Base-by-base conservation (phyloP, 306 rosid species). In the Calophaca sinica region DNA sequence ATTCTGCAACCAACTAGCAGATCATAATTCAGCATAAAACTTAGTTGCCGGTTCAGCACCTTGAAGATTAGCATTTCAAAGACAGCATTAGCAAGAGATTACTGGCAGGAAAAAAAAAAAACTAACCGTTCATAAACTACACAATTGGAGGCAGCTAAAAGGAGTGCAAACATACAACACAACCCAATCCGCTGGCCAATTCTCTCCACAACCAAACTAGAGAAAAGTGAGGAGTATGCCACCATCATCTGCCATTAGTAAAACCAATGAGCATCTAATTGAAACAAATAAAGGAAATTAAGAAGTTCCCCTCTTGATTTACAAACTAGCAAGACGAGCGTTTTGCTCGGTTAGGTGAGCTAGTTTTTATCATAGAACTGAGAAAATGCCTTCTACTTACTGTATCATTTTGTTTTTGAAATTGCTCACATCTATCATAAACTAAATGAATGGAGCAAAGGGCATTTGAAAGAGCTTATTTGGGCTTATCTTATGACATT, bases 171-270 rank as follows among this genome's bases (percentile, higher is more conserved):
- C 75, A 83, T 69, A 73, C 83, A 81, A 42, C 83, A 81, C 14
- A 86, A 31, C 13, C 93, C 91, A 32, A 80, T 83, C 73, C 76
- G 77, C 61, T 38, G 78, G 66, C 96, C 81, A 53, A 81, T 39
- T 86, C 89, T 88, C 84, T 90, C 92, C 13, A 83, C 79, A 36
- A 84, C 54, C 79, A 88, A 81, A 79, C 84, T 76, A 63, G 90
- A 86, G 45, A 88, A 83, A 84, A 90, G 86, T 6, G 90, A 84
- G 70, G 88, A 83, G 68, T 76, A 81, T 13, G 83, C 90, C 53
- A 90, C 74, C 90, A 86, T 84, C 89, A 88, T 88, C 90, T 90
- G 88, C 80, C 85, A 52, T 73, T 41, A 49, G 82, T 71, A 77
- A 65, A 70, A 65, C 20, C 33, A 46, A 20, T 70, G 61, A 81